A percentile compares a stretch with the other conserved stretches of the same genome.
Evolutionary conservation across 352 stramenopile genomes (phyloP).

Genomic region (Phytophthora hybrid): DNA sequence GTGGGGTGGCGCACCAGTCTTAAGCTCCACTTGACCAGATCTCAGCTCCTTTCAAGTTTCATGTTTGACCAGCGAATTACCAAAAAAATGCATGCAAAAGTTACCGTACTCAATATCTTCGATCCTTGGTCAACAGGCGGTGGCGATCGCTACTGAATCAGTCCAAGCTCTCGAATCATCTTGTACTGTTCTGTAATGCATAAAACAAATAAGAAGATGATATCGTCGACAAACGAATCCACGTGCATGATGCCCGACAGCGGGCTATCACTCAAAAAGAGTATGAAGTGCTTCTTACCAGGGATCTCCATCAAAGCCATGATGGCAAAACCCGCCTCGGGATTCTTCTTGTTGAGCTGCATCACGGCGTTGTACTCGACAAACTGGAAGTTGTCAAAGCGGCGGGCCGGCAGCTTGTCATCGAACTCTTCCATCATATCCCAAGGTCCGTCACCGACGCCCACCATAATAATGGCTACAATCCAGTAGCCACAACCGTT

Average conservation of each 20-base stretch:
- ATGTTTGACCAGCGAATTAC: neutral
- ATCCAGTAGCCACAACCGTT: neutral
- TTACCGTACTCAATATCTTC: neutral
- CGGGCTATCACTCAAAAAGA: neutral
- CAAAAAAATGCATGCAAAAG: neutral
- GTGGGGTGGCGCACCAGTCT: too few relatives aligned
- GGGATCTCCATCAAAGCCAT: slow-evolving; percentile 81
- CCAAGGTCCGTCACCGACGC: slow-evolving; percentile 82
- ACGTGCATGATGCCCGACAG: neutral
- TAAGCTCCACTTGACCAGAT: too few relatives aligned
- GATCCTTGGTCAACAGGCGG: neutral
- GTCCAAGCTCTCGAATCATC: slow-evolving; percentile 52
- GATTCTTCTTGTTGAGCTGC: slow-evolving; percentile 74
- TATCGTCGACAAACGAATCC: neutral
- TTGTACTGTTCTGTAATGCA: slow-evolving; percentile 63
- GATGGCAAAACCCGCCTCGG: slow-evolving; percentile 75
- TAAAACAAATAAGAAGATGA: neutral
- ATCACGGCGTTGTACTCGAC: slow-evolving; percentile 76
- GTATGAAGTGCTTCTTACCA: slow-evolving; percentile 41
- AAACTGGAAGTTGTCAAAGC: slow-evolving; percentile 86
- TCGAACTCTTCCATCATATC: slow-evolving; percentile 84
- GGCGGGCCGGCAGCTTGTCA: slow-evolving; percentile 61
- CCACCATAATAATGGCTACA: slow-evolving; percentile 60
- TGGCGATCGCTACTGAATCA: slow-evolving; percentile 42
- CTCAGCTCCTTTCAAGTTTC: too few relatives aligned